phyloP scores from a whole-genome alignment of 768 basidiomycete species.

The Lentinula edodes region DNA sequence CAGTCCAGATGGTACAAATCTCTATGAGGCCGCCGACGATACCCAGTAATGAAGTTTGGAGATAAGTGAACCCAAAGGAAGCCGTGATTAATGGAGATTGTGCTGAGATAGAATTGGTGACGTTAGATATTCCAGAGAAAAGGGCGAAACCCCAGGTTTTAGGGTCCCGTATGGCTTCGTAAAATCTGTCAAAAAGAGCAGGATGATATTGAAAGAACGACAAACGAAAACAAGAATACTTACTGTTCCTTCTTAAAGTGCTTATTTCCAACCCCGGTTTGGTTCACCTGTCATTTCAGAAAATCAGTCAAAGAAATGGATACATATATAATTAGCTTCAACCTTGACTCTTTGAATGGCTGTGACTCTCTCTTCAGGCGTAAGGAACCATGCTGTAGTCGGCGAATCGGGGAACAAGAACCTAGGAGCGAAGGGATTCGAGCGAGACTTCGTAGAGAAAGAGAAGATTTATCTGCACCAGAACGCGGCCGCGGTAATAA shows the following conservation, averaged over 20 bases:
- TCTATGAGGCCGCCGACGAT: slow-evolving; percentile 61
- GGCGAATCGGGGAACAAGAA: slow-evolving; percentile 82
- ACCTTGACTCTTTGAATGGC: slow-evolving; percentile 67
- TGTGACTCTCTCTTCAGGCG: slow-evolving; percentile 58
- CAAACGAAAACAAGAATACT: slow-evolving; percentile 17
- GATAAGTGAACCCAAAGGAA: slow-evolving; percentile 56
- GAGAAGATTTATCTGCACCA: slow-evolving; percentile 34
- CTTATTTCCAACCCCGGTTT: slow-evolving; percentile 81
- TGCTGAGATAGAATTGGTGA: slow-evolving; percentile 55
- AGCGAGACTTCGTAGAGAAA: slow-evolving; percentile 5
- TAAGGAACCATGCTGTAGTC: slow-evolving; percentile 65
- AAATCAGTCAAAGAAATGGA: not conserved
- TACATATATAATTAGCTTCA: not conserved
- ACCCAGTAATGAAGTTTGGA: slow-evolving; percentile 66
- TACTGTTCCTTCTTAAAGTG: slow-evolving; percentile 76
- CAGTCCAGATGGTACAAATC: slow-evolving; percentile 66
- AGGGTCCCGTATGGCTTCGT: slow-evolving; percentile 57
- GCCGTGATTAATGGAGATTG: slow-evolving; percentile 42
- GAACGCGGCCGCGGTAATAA: slow-evolving; percentile 54
- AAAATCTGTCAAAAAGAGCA: slow-evolving; percentile 40
- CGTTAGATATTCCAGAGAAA: slow-evolving; percentile 53
- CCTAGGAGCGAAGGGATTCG: slow-evolving; percentile 28
- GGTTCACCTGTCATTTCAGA: slow-evolving; percentile 45
- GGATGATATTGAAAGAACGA: not conserved
- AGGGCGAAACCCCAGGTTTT: slow-evolving; percentile 78